Evolutionary conservation across 371 early-diverging fungal genomes (phyloP).

Genomic region (Nosema muscidifuracis): DNA sequence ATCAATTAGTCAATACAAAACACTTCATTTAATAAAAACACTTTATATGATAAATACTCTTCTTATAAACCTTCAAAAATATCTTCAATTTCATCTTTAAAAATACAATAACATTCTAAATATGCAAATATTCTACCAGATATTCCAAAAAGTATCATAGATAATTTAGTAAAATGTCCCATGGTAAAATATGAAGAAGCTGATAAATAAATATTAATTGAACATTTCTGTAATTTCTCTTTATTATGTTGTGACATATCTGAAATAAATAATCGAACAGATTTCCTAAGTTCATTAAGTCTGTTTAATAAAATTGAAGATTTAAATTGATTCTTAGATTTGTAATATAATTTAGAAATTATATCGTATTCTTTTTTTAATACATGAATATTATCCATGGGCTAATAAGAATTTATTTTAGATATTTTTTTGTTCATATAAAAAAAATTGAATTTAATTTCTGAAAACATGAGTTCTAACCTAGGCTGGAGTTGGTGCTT

Average conservation of each 20-base stretch:
- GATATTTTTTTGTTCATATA: too few species aligned
- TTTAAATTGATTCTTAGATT: slow-evolving; percentile 5
- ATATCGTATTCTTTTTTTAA: not conserved
- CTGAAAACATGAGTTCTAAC: too few species aligned
- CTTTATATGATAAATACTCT: too few species aligned
- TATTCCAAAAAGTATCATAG: not conserved
- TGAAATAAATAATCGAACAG: not conserved
- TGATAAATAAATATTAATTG: not conserved
- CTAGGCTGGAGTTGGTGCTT: too few species aligned
- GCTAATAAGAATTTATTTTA: too few species aligned
- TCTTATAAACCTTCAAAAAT: slow-evolving; percentile 7
- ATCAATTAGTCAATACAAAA: too few species aligned
- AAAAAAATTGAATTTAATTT: too few species aligned
- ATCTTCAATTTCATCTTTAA: slow-evolving; percentile 3
- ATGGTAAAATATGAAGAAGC: not conserved
- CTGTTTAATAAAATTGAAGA: not conserved
- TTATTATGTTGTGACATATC: not conserved
- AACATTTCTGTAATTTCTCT: not conserved
- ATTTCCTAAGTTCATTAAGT: not conserved
- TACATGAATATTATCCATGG: not conserved
- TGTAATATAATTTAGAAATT: not conserved
- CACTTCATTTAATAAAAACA: too few species aligned
- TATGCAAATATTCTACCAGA: not conserved
- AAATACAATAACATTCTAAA: not conserved
- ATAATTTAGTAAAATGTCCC: not conserved